Conservation (phyloP, 371 early-diverging fungal genomes). For the Rhizopus stolonifer region DNA sequence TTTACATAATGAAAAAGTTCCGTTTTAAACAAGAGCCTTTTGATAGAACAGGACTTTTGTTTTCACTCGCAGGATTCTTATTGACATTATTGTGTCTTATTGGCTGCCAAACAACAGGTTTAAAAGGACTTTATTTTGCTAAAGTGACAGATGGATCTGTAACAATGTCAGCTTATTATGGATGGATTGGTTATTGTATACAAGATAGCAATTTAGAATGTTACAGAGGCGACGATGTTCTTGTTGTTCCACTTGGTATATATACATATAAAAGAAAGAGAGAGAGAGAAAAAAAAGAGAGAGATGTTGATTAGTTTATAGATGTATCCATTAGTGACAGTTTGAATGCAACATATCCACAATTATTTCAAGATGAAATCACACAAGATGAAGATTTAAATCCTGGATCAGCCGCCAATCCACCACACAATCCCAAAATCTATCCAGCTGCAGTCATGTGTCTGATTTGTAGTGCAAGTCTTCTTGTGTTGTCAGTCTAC, state of each 20-base stretch:
- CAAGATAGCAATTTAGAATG: conserved; percentile 20
- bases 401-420: conserved; percentile 35
- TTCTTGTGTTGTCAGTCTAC: conserved; percentile 19
- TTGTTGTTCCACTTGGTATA: conserved; percentile 46
- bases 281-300: neutral
- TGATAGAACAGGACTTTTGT: conserved; percentile 30
- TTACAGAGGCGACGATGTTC: conserved; percentile 26
- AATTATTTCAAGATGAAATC: conserved; percentile 27
- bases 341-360: conserved; percentile 37
- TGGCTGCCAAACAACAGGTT: conserved; percentile 21
- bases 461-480: conserved; percentile 27
- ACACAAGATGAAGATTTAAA: conserved; percentile 29
- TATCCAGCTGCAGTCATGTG: conserved; percentile 38
- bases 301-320: neutral
- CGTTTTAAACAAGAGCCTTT: conserved; percentile 13
- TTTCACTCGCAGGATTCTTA: conserved; percentile 35
- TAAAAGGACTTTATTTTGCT: conserved; percentile 34
- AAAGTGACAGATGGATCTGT: conserved; percentile 28
- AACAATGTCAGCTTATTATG: conserved; percentile 28
- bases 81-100: conserved; percentile 37
- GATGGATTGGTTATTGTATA: conserved; percentile 44
- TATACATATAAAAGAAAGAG: neutral
- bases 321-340: conserved; percentile 27
- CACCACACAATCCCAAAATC: conserved; percentile 44
- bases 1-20: conserved; percentile 14